Evolutionary conservation across 176 grass and related monocot genomes (phyloP).

Genomic region (Urochloa ruziziensis): DNA sequence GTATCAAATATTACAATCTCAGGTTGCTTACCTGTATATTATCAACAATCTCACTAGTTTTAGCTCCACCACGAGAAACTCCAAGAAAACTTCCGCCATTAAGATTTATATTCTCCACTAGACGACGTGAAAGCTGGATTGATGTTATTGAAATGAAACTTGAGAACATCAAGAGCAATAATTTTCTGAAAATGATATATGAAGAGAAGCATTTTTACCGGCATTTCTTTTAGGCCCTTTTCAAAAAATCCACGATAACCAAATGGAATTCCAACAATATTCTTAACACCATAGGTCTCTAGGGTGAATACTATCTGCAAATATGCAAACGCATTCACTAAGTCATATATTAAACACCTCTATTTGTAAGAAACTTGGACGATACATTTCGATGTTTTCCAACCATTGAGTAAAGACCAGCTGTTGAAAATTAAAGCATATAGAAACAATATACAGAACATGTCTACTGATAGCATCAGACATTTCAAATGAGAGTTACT

Average conservation of each 20-base stretch:
- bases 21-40: constrained; percentile 65
- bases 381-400: neutral
- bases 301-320: constrained; percentile 95
- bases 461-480: neutral
- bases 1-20: neutral
- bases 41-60: constrained; percentile 85
- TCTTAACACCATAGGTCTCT: constrained; percentile 96
- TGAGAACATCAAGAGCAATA: constrained; percentile 8
- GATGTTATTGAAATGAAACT: constrained; percentile 15
- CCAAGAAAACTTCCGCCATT: constrained; percentile 91
- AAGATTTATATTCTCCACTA: constrained; percentile 98
- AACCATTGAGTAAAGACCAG: neutral
- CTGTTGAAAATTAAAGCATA: neutral
- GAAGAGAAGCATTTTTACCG: constrained; percentile 40
- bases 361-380: neutral
- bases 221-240: constrained; percentile 80
- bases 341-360: neutral
- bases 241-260: constrained; percentile 92
- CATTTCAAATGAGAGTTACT: neutral
- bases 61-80: constrained; percentile 86
- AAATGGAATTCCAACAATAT: constrained; percentile 87
- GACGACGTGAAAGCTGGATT: constrained; percentile 70
- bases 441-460: neutral
- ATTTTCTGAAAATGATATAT: neutral
- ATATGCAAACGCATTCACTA: neutral